Base-by-base conservation (phyloP, 1,284 basidiomycete species). In the Malassezia brasiliensis region DNA sequence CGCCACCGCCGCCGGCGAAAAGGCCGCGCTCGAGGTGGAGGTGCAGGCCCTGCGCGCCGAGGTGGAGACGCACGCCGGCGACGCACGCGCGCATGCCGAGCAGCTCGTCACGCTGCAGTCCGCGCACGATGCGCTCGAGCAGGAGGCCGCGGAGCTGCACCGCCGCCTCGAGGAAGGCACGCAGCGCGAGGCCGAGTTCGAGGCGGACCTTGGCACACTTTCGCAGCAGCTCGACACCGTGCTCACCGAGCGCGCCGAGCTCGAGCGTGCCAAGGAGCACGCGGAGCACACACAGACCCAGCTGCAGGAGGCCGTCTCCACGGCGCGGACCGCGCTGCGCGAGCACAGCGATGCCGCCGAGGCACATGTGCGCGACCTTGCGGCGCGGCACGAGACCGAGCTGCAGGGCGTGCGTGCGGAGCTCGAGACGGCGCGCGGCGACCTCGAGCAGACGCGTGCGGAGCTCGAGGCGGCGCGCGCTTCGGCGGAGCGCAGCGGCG, bases 1-100 rank as follows among this genome's bases (percentile, higher is more conserved):
- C 5, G 71, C 77, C 3, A 80, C 88, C 36, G 77, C 83, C 0
- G 87, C 90, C 67, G 85, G 88, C 36, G 77, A 78, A 9, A 83
- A 86, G 77, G 82, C 93, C 20, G 76, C 82, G 0, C 84, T 91
- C 11, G 84, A 90, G 67, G 81, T 79, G 45, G 89, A 63, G 80
- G 79, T 79, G 20, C 76, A 82, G 0, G 84, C 85, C 63, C 77
- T 93, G 12, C 84, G 89, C 67, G 81, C 79, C 45, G 91, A 96
- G 75, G 81, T 94, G 15, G 75, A 77, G 1, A 79, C 83, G 3
- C 20, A 62, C 80, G 82, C 62, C 66, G 75, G 35, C n/a, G 89
- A 94, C 74, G 79, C 93, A 10, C 91, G 96, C 67, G 87, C 88
- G 7, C 32, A 20, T n/a, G n/a, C 10, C 15, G 81, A 83, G 41